A percentile compares a stretch with the other conserved stretches of the same genome.
phyloP scores from a whole-genome alignment of 2,329 filamentous ascomycete genomes.

The Colletotrichum magnum region DNA sequence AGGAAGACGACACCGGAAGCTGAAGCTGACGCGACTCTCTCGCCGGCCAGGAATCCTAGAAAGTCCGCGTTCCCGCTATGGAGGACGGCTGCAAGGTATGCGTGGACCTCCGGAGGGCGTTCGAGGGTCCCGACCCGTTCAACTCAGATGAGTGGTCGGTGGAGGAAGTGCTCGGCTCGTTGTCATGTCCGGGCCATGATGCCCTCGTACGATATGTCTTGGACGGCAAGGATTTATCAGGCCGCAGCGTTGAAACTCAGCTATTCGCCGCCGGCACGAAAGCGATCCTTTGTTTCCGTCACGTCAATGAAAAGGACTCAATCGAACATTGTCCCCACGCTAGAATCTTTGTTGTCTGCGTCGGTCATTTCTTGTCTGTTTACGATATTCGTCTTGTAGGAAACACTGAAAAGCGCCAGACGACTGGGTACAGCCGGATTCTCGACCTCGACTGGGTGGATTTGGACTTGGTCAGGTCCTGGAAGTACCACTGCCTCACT shows the following conservation, averaged over 20 bases:
- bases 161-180: background rate
- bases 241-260: too few species aligned
- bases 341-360: too few species aligned
- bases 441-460: constrained; percentile 9
- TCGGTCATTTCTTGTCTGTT: too few species aligned
- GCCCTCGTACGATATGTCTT: background rate
- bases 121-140: background rate
- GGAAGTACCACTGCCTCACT: background rate
- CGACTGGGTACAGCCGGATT: background rate
- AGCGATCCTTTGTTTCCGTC: too few species aligned
- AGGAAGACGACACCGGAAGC: too few species aligned
- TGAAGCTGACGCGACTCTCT: too few species aligned
- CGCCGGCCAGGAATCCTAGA: too few species aligned
- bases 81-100: background rate
- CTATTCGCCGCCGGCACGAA: background rate
- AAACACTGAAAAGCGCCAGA: background rate
- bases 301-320: too few species aligned
- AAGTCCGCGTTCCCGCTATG: background rate
- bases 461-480: background rate
- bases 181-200: background rate
- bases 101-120: background rate
- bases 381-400: background rate
- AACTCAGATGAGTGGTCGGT: background rate
- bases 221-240: background rate
- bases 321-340: too few species aligned